Evolutionary conservation across 257 asterid species (phyloP), one percentile per base, ranked within the genome.

Genomic region (Solanum piurae): DNA sequence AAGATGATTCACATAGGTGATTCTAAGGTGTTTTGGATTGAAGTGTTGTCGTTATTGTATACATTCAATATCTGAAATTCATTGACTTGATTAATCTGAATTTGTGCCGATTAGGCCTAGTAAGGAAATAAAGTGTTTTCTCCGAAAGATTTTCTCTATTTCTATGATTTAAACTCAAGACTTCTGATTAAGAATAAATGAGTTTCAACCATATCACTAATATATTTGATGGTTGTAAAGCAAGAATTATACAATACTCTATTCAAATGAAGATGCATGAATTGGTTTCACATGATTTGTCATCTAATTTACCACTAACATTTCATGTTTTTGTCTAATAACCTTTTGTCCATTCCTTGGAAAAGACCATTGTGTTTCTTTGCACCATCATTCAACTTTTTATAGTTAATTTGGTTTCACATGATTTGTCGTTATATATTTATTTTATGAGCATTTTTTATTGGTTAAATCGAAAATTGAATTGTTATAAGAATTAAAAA

Each of bases 21-120:
- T 20, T 2, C 9, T 55, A 55, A 55, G 0, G 25, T 55, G 33
- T 64, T 66, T 66, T 29, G 14, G 34, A 66, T 66, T 12, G 34
- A 25, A 11, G 9, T 29, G 3, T n/a, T 11, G 3, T n/a, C 12
- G 16, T 64, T 3, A 12, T 62, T 2, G 12, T 64, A 64, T 18
- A 29, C 10, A 68, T 68, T 68, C 3, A 68, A 29, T 68, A 13
- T 14, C n/a, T 31, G 12, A 69, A 29, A 69, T 0, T 29, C 3
- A 31, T 31, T 31, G 1, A 31, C 12, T 27, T 2, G 23, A 31
- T 29, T 69, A 29, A 69, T 69, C 0, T 0, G 1, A 7, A 69
- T 6, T 13, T 13, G 1, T 13, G 5, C 0, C 3, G 3, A 27
- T 3, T 29, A 69, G 6, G 11, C 5, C 1, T 29, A 7, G 12